phyloP scores from a whole-genome alignment of 768 basidiomycete genomes.

The Boletus reticulatus region DNA sequence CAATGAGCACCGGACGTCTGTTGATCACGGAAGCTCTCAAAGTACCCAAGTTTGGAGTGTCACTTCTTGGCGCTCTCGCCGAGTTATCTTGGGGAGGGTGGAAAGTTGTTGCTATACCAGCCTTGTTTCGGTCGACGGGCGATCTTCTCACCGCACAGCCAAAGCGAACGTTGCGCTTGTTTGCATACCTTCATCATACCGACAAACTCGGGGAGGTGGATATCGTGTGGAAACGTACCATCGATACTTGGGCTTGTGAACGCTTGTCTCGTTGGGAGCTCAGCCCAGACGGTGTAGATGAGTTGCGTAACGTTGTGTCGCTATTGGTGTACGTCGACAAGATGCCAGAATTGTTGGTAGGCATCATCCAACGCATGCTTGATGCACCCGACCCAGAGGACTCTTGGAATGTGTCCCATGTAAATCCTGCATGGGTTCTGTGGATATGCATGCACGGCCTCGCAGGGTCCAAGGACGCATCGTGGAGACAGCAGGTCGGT shows the following conservation, averaged over 20 bases:
- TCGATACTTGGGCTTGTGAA: slow-evolving; percentile 49
- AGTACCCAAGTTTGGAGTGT: slow-evolving; percentile 43
- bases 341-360: slow-evolving; percentile 40
- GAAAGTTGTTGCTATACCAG: slow-evolving; percentile 64
- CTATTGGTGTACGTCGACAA: slow-evolving; percentile 52
- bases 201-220: slow-evolving; percentile 58
- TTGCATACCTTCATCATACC: slow-evolving; percentile 46
- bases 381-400: slow-evolving; percentile 26
- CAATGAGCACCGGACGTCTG: slow-evolving; percentile 42
- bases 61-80: slow-evolving; percentile 58
- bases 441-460: slow-evolving; percentile 60
- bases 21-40: slow-evolving; percentile 35
- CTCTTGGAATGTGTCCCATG: slow-evolving; percentile 33
- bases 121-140: slow-evolving; percentile 50
- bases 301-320: slow-evolving; percentile 53
- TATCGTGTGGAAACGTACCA: slow-evolving; percentile 52
- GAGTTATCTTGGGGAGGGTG: slow-evolving; percentile 75
- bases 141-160: slow-evolving; percentile 47
- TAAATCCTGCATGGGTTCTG: slow-evolving; percentile 53
- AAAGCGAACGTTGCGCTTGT: slow-evolving; percentile 42
- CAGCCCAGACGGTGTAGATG: slow-evolving; percentile 41
- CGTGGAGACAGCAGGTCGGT: slow-evolving; percentile 51
- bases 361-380: slow-evolving; percentile 45
- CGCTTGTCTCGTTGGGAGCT: slow-evolving; percentile 43
- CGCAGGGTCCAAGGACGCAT: slow-evolving; percentile 32